Evolutionary conservation across 768 basidiomycete genomes (phyloP).

Genomic region (Rhodosporidiobolus sp.): DNA sequence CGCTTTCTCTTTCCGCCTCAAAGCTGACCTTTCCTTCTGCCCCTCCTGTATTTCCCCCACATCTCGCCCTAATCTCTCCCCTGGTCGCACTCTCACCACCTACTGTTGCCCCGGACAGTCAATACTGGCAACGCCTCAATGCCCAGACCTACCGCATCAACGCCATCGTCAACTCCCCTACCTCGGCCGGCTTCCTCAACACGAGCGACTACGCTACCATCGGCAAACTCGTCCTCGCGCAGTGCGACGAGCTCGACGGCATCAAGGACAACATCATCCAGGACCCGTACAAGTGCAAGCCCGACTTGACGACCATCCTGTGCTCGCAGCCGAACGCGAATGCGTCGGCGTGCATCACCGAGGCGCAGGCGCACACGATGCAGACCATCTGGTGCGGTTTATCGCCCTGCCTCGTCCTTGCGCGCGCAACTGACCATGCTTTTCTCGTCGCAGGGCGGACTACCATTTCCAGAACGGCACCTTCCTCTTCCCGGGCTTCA

Average conservation of each 20-base stretch:
- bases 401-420: no score
- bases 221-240: constrained; percentile 17
- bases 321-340: constrained; percentile 13
- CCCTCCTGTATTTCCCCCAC: no score
- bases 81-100: no score
- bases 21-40: constrained; percentile 27
- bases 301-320: constrained; percentile 32
- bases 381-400: constrained; percentile 7
- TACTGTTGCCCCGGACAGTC: background rate
- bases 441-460: background rate
- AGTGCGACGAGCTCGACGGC: constrained; percentile 42
- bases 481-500: constrained; percentile 20
- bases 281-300: constrained; percentile 47
- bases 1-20: background rate
- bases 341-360: constrained; percentile 8
- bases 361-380: constrained; percentile 20
- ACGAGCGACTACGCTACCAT: constrained; percentile 19
- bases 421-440: background rate
- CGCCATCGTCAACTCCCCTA: constrained; percentile 31
- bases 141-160: constrained; percentile 28
- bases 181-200: constrained; percentile 21
- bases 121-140: background rate
- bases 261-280: constrained; percentile 48
- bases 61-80: no score
- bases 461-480: background rate